Conservation (phyloP, 2,329 filamentous ascomycete species). For the Samsoniella hepiali region DNA sequence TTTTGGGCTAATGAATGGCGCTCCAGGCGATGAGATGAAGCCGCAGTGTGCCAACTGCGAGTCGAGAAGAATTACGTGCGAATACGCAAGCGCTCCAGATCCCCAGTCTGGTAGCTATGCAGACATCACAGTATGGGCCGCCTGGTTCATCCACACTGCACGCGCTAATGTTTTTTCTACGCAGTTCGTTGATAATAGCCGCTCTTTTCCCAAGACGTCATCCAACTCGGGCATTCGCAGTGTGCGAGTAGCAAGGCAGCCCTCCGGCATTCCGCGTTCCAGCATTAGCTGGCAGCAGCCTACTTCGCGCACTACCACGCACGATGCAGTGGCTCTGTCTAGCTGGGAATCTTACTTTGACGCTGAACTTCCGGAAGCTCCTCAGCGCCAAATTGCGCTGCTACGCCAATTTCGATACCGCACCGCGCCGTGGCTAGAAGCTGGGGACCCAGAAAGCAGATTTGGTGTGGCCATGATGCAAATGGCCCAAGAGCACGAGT, state of each 20-base stretch:
- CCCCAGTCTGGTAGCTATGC: constrained; percentile 2
- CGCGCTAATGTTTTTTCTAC: neutral
- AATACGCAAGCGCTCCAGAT: constrained; percentile 16
- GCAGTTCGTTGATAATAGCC: neutral
- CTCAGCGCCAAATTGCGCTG: constrained; percentile 18
- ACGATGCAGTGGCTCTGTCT: neutral
- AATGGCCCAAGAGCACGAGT: constrained; percentile 19
- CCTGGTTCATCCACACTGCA: neutral
- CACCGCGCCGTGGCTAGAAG: constrained; percentile 25
- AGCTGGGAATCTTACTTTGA: constrained; percentile 24
- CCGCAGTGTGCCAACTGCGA: constrained; percentile 23
- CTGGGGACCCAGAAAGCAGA: constrained; percentile 19
- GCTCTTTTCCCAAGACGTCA: neutral
- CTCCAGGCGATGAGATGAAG: constrained; percentile 23
- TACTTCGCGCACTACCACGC: neutral
- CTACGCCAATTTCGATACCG: constrained; percentile 24
- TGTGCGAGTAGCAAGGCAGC: neutral
- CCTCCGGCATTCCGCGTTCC: neutral
- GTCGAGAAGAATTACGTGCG: constrained; percentile 18
- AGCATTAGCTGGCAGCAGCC: neutral
- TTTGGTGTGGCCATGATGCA: constrained; percentile 23
- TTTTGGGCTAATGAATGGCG: neutral
- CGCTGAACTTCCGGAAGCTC: constrained; percentile 8
- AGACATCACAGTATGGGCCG: constrained; percentile 18
- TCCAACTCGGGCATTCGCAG: neutral